A percentile compares a stretch with the other conserved stretches of the same genome.
These are phyloP conservation scores for Pseudogymnoascus sp. DNA, from an alignment of 2,329 filamentous ascomycete species.

Conservation along the genomic window DNA sequence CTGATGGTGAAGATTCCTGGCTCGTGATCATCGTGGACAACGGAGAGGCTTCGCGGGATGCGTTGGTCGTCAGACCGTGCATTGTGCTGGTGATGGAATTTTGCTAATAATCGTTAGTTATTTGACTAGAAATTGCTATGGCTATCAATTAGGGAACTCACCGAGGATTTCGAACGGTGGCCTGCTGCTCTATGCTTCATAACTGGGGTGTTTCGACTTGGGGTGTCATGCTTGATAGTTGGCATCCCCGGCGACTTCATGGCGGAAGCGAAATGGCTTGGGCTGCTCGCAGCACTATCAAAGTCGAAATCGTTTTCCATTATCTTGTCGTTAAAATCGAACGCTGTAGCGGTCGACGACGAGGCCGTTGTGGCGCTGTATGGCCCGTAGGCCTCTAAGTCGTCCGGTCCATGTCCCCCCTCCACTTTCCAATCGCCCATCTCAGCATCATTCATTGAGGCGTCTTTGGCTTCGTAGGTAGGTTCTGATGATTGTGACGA, in stretches of 20 bases:
- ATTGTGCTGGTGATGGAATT: constrained; percentile 43
- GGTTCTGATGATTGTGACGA: constrained; percentile 40
- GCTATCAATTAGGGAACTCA: constrained; percentile 24
- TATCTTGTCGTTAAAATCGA: constrained; percentile 35
- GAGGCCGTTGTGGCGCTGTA: constrained; percentile 31
- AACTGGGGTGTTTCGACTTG: constrained; percentile 20
- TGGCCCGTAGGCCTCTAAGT: constrained; percentile 32
- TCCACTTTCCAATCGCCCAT: constrained; percentile 36
- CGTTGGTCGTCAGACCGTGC: constrained; percentile 37
- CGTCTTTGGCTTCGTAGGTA: constrained; percentile 33
- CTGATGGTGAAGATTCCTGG: constrained; percentile 43
- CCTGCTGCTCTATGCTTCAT: constrained; percentile 20
- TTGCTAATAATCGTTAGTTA: constrained; percentile 36
- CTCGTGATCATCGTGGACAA: constrained; percentile 42
- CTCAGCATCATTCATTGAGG: constrained; percentile 36
- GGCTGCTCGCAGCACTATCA: constrained; percentile 49
- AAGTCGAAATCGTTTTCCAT: constrained; percentile 48
- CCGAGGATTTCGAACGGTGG: constrained; percentile 37
- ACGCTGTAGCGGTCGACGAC: constrained; percentile 27
- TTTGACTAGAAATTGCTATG: not conserved
- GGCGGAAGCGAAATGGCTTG: constrained; percentile 31
- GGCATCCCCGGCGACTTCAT: constrained; percentile 37
- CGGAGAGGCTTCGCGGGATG: constrained; percentile 47
- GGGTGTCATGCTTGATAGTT: constrained; percentile 30
- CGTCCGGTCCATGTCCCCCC: constrained; percentile 30